Conservation (phyloP, 257 asterid genomes). For the Solanum arcanum region DNA sequence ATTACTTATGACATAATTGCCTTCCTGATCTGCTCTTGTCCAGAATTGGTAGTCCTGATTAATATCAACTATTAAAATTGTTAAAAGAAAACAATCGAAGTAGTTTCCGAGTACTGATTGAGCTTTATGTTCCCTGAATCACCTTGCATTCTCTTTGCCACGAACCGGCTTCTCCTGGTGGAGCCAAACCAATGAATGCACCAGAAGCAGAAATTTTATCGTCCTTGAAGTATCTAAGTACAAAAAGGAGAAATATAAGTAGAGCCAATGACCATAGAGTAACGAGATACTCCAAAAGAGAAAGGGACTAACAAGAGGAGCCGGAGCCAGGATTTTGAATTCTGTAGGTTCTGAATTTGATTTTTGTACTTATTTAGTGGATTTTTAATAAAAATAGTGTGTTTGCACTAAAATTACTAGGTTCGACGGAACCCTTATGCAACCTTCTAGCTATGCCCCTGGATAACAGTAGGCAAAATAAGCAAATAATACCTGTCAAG, state of each 20-base stretch:
- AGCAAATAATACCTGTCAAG: slow-evolving; percentile 33
- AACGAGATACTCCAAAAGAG: background rate
- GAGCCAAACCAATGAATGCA: slow-evolving; percentile 56
- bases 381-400: background rate
- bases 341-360: background rate
- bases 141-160: slow-evolving; percentile 81
- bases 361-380: background rate
- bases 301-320: no score
- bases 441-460: slow-evolving; percentile 45
- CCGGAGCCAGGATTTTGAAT: background rate
- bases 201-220: slow-evolving; percentile 28
- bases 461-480: slow-evolving; percentile 11
- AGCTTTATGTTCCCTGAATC: background rate
- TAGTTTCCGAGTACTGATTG: background rate
- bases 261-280: background rate
- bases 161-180: slow-evolving; percentile 57
- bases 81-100: background rate
- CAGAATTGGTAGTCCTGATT: slow-evolving; percentile 73
- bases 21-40: slow-evolving; percentile 38
- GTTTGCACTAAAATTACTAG: background rate
- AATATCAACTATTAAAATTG: background rate
- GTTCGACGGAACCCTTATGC: background rate
- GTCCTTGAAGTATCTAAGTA: slow-evolving; percentile 22
- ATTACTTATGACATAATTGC: slow-evolving; percentile 30
- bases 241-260: background rate